Evolutionary conservation across 2,329 filamentous ascomycete species (phyloP).

Genomic region (Penicillium expansum): DNA sequence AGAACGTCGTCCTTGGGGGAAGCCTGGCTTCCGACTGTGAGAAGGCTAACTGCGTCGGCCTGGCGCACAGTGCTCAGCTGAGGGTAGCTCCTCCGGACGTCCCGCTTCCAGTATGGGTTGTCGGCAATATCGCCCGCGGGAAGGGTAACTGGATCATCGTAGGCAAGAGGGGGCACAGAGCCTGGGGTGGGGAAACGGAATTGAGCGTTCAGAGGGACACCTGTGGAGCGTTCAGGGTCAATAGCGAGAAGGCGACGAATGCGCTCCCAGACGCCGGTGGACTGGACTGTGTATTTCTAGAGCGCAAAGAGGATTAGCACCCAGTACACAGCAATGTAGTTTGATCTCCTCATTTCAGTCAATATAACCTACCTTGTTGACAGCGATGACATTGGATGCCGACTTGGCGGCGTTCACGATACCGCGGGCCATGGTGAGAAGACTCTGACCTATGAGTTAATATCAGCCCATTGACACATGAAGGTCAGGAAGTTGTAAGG

Average conservation of each 20-base stretch:
- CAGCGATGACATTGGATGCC: constrained; percentile 37
- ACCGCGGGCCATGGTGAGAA: constrained; percentile 37
- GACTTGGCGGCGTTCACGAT: constrained; percentile 40
- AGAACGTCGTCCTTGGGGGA: constrained; percentile 73
- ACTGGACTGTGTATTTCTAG: constrained; percentile 95
- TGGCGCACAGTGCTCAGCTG: constrained; percentile 76
- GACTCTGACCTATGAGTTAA: constrained; percentile 24
- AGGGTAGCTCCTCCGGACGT: constrained; percentile 78
- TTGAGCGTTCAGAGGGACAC: constrained; percentile 87
- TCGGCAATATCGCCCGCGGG: constrained; percentile 86
- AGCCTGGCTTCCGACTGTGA: constrained; percentile 79
- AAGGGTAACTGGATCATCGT: constrained; percentile 78
- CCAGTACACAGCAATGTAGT: not conserved
- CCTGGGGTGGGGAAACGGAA: constrained; percentile 85
- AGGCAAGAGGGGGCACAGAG: constrained; percentile 64
- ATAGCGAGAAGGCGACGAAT: constrained; percentile 76
- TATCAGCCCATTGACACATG: constrained; percentile 7
- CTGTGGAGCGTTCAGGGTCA: constrained; percentile 84
- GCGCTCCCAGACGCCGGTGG: constrained; percentile 80
- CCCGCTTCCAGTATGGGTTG: constrained; percentile 96
- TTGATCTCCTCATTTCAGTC: not conserved
- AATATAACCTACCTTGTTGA: constrained; percentile 34
- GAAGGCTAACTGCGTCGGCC: constrained; percentile 77
- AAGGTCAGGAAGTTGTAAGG: not conserved
- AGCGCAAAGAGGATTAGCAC: not conserved